phyloP scores from a whole-genome alignment of 306 rosid genomes.

The Citrullus colocynthis region DNA sequence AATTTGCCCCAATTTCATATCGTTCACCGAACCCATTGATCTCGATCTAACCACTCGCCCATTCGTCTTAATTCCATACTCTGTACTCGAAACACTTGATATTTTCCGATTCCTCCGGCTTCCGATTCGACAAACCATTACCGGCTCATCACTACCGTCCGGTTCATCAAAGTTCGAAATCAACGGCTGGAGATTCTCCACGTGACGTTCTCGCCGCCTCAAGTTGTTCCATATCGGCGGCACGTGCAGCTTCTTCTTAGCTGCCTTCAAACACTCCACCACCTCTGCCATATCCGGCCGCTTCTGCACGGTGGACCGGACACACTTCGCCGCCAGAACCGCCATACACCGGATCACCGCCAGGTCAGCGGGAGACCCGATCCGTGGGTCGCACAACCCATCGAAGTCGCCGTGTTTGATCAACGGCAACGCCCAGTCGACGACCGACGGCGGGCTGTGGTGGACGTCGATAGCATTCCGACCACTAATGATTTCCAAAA shows the following conservation, averaged over 20 bases:
- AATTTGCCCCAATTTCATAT: conserved; percentile 3
- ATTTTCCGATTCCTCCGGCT: conserved; percentile 34
- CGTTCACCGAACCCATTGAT: conserved; percentile 35
- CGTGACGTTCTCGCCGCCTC: conserved; percentile 5
- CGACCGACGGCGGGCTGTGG: conserved; percentile 75
- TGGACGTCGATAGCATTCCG: conserved; percentile 73
- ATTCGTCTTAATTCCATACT: conserved; percentile 10
- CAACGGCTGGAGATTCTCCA: conserved; percentile 3
- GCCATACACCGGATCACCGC: conserved; percentile 29
- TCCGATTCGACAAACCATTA: background rate
- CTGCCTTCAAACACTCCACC: conserved; percentile 36
- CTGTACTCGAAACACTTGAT: conserved; percentile 5
- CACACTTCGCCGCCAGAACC: conserved; percentile 56
- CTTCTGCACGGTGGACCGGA: conserved; percentile 52
- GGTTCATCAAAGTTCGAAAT: background rate
- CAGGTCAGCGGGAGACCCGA: conserved; percentile 32
- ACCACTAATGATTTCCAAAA: conserved; percentile 70
- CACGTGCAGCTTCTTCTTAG: conserved; percentile 19
- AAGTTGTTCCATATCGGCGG: conserved; percentile 11
- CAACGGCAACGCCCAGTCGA: conserved; percentile 83
- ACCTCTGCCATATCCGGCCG: conserved; percentile 73
- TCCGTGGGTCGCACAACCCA: conserved; percentile 41
- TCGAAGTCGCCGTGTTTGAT: conserved; percentile 32
- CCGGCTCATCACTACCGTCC: background rate
- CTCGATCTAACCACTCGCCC: conserved; percentile 30